Conservation (phyloP, 2,329 filamentous ascomycete species). For the Aspergillus awamori region DNA sequence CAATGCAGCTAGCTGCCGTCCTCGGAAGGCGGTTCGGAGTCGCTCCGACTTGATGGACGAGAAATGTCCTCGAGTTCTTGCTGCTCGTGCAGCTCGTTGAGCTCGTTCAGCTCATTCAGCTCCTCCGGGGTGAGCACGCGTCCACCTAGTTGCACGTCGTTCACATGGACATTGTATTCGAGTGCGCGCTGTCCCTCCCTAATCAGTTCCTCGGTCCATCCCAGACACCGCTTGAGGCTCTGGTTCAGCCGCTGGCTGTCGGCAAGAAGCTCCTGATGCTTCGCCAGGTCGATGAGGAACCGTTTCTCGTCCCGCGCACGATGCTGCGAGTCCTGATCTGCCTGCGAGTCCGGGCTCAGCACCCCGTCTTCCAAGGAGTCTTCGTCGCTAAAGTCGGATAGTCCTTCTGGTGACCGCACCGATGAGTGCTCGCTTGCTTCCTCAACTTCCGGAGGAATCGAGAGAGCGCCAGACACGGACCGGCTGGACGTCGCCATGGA, state of each 20-base stretch:
- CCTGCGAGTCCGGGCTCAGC: slow-evolving; percentile 37
- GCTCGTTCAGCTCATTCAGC: slow-evolving; percentile 35
- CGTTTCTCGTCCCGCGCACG: slow-evolving; percentile 78
- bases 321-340: slow-evolving; percentile 52
- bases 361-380: slow-evolving; percentile 44
- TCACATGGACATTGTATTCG: slow-evolving; percentile 75
- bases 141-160: slow-evolving; percentile 79
- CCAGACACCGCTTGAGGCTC: slow-evolving; percentile 84
- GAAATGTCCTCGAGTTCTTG: slow-evolving; percentile 30
- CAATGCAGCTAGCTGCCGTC: background rate
- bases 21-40: background rate
- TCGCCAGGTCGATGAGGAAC: slow-evolving; percentile 80
- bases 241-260: slow-evolving; percentile 96
- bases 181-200: slow-evolving; percentile 85
- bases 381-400: slow-evolving; percentile 46
- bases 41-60: slow-evolving; percentile 37
- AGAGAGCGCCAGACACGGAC: slow-evolving; percentile 48
- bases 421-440: slow-evolving; percentile 40
- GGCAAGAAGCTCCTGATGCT: slow-evolving; percentile 83
- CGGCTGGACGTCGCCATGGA: slow-evolving; percentile 58
- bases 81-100: slow-evolving; percentile 22
- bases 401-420: slow-evolving; percentile 34
- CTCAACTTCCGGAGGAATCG: slow-evolving; percentile 51
- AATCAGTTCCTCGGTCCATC: slow-evolving; percentile 88
- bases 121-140: slow-evolving; percentile 75